A percentile compares a stretch with the other conserved stretches of the same genome.
Evolutionary conservation across 306 rosid genomes (phyloP).

Genomic region (Cyamopsis tetragonoloba): DNA sequence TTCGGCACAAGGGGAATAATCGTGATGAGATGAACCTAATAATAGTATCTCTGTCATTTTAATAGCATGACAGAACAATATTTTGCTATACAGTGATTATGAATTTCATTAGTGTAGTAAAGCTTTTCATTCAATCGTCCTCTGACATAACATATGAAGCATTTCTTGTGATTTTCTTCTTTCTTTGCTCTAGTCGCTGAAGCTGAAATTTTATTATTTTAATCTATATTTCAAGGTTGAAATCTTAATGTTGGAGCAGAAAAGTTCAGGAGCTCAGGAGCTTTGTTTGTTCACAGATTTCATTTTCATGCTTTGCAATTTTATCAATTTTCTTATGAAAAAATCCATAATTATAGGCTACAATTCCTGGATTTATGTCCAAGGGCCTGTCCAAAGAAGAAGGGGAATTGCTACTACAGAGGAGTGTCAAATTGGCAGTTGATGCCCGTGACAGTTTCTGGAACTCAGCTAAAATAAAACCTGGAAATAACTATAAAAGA

Average conservation of each 20-base stretch:
- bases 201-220: neutral
- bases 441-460: constrained; percentile 86
- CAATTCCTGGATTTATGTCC: constrained; percentile 72
- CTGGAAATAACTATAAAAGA: constrained; percentile 44
- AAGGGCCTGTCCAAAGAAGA: constrained; percentile 64
- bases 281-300: neutral
- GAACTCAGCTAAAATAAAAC: constrained; percentile 39
- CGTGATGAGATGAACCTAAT: neutral
- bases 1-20: neutral
- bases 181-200: neutral
- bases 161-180: neutral
- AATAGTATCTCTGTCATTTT: neutral
- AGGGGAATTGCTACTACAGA: constrained; percentile 57
- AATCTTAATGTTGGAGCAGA: neutral
- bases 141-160: neutral
- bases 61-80: neutral
- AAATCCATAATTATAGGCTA: constrained; percentile 46
- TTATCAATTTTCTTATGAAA: neutral
- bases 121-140: neutral
- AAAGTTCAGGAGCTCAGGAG: neutral
- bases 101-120: neutral
- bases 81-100: neutral
- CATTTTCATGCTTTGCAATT: neutral
- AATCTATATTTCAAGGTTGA: neutral
- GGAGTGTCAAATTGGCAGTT: constrained; percentile 69